phyloP scores from a whole-genome alignment of 805 yeast species.

The Saccharomycodes ludwigii region DNA sequence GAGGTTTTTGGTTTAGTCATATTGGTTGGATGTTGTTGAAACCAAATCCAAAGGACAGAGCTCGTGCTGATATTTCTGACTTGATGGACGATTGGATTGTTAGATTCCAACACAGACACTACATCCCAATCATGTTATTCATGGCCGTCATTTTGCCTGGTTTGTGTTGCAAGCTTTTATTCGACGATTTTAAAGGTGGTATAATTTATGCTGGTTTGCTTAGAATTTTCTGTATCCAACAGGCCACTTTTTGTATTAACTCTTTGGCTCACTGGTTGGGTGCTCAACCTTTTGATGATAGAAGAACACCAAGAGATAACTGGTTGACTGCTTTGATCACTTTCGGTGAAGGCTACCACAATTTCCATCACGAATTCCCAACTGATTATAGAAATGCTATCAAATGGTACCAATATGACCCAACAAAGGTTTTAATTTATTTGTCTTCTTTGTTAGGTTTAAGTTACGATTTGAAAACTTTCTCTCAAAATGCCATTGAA shows the following conservation, averaged over 20 bases:
- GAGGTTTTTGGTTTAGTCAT: constrained; percentile 75
- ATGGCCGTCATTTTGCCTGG: constrained; percentile 55
- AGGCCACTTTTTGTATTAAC: constrained; percentile 78
- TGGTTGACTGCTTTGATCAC: constrained; percentile 70
- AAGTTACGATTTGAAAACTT: constrained; percentile 61
- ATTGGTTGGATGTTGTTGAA: constrained; percentile 76
- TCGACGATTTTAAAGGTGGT: constrained; percentile 60
- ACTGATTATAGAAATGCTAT: constrained; percentile 82
- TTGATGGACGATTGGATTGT: constrained; percentile 70
- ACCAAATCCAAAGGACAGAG: constrained; percentile 73
- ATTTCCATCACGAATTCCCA: constrained; percentile 93
- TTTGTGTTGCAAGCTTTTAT: constrained; percentile 39
- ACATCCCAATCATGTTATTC: constrained; percentile 45
- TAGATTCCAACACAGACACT: constrained; percentile 72
- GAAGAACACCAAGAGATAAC: constrained; percentile 80
- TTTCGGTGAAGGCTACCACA: constrained; percentile 84
- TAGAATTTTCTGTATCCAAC: constrained; percentile 61
- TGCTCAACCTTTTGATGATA: constrained; percentile 74
- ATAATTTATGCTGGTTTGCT: constrained; percentile 65
- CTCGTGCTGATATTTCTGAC: constrained; percentile 73
- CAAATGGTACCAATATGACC: constrained; percentile 82
- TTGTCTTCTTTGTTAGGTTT: constrained; percentile 50
- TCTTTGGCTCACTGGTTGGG: constrained; percentile 84
- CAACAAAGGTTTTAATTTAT: constrained; percentile 58
- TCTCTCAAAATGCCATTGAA: constrained; percentile 69